Base-by-base conservation (phyloP, 352 stramenopile genomes). In the Phytophthora podocarpi region DNA sequence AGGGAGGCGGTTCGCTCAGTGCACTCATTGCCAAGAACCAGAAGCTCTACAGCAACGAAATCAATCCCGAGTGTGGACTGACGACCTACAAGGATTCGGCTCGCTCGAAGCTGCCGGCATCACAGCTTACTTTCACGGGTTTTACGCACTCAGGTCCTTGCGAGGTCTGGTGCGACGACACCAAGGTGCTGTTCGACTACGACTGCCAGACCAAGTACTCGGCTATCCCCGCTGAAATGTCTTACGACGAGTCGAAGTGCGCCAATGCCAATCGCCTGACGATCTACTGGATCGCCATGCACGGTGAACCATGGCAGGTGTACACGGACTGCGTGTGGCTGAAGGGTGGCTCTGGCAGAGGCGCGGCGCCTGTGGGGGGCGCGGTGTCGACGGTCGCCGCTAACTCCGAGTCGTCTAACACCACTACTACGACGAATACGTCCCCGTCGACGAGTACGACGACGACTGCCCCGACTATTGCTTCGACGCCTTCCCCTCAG, bases 121-220 rank as follows among this genome's bases (percentile, higher is more conserved):
- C 41, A 5, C 50, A 74, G 47, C 55, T 87, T 34, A 78, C 64
- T 47, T 80, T 73, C 64, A 68, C 73, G 13, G 73, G 78, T 0
- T 89, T 89, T 59, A 80, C 74, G 1, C 82, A 91, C 58, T 59
- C 70, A 0, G 77, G 79, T 7, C 76, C 73, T 23, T 91, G 82
- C 37, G 79, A 91, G 37, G 63, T 80, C 34, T 89, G 78, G 75
- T 87, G 77, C 35, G 79, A 80, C 49, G 70, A 83, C 50, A 78
- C 56, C 55, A 82, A 81, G 41, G 53, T 91, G 27, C 48, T 73
- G 23, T 82, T 74, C 36, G 71, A 76, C 6, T 47, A 75, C 31
- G 59, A 91, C 53, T 91, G 82, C 63, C 59, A 68, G 23, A 63
- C 40, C 8, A 80, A 68, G 21, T 89, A 78, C 41, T 42, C 64